Percentiles rank a stretch among this genome's conserved stretches.
phyloP scores from a whole-genome alignment of 1,139 yeast species.

The Neolecta irregularis region DNA sequence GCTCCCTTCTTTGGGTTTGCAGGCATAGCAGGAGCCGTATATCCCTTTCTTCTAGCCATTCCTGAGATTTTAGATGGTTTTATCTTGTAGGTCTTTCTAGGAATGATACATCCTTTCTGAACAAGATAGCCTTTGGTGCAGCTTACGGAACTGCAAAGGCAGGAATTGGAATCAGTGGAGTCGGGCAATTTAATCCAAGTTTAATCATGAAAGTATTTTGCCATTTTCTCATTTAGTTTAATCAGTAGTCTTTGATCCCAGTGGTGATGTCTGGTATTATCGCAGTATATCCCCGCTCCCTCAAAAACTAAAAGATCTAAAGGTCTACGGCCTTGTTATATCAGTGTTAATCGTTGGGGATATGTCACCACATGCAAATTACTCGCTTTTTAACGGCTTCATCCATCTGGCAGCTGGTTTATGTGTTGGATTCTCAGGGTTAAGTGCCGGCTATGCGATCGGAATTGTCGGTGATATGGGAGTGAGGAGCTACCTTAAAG shows the following conservation, averaged over 20 bases:
- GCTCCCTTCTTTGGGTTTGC: conserved; percentile 86
- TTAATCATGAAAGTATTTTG: conserved; percentile 22
- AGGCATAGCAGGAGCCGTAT: conserved; percentile 29
- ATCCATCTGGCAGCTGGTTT: conserved; percentile 97
- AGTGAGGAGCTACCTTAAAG: conserved; percentile 91
- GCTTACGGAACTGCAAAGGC: conserved; percentile 99
- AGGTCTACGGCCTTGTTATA: conserved; percentile 84
- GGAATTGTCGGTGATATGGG: conserved; percentile 99
- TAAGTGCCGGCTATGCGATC: conserved; percentile 96
- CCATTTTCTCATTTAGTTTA: conserved; percentile 16
- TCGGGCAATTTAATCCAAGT: conserved; percentile 25
- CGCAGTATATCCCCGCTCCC: conserved; percentile 44
- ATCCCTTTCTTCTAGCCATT: neutral
- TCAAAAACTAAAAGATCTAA: neutral
- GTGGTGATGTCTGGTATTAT: conserved; percentile 99
- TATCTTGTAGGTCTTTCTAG: conserved; percentile 4
- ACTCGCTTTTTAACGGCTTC: conserved; percentile 92
- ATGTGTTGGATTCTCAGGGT: conserved; percentile 91
- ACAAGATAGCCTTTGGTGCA: conserved; percentile 51
- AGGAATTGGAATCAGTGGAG: conserved; percentile 95
- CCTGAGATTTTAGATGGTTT: conserved; percentile 6
- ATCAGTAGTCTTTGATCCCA: conserved; percentile 44
- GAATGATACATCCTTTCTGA: neutral
- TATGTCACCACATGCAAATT: conserved; percentile 61
- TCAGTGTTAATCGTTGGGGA: conserved; percentile 80